A percentile compares a stretch with the other conserved stretches of the same genome.
These are phyloP conservation scores for Odonthalia washingtoniensis DNA, from an alignment of 31 red algal species.

Conservation along the genomic window DNA sequence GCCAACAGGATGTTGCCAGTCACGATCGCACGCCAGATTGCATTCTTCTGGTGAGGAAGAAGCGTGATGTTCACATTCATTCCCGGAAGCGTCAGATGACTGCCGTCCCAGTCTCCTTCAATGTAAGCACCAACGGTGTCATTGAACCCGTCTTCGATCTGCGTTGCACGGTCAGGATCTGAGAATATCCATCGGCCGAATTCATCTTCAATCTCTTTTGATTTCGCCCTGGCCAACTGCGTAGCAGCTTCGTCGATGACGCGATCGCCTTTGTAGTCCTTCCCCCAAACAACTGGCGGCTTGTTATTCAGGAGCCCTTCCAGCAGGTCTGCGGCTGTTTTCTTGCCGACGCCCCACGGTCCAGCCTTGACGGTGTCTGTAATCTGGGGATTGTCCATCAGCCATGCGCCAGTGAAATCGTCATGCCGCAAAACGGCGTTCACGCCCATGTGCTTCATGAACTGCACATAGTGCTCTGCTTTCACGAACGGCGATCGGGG, in stretches of 20 bases:
- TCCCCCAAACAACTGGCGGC: too few species aligned
- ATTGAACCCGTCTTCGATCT: neutral
- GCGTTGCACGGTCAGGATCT: neutral
- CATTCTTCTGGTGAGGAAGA: conserved; percentile 20
- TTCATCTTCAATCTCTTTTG: conserved; percentile 1
- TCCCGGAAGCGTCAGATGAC: conserved; percentile 9
- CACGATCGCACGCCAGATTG: conserved; percentile 8
- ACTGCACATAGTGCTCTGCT: too few species aligned
- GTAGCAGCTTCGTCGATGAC: conserved; percentile 4
- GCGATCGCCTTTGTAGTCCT: neutral
- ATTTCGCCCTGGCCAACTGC: neutral
- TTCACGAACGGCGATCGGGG: too few species aligned
- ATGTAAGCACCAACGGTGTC: neutral
- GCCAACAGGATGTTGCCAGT: conserved; percentile 5
- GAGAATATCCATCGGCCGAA: conserved; percentile 6
- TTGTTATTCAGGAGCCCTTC: too few species aligned
- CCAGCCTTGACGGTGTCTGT: too few species aligned
- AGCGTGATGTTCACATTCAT: conserved; percentile 13
- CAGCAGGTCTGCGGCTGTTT: too few species aligned
- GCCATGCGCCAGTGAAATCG: too few species aligned
- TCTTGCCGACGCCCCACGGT: too few species aligned
- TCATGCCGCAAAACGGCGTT: too few species aligned
- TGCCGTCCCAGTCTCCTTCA: neutral
- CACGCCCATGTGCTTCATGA: too few species aligned
- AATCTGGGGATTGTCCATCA: too few species aligned